Evolutionary conservation across 2,329 filamentous ascomycete species (phyloP).

Genomic region (Drechslerella stenobrocha): DNA sequence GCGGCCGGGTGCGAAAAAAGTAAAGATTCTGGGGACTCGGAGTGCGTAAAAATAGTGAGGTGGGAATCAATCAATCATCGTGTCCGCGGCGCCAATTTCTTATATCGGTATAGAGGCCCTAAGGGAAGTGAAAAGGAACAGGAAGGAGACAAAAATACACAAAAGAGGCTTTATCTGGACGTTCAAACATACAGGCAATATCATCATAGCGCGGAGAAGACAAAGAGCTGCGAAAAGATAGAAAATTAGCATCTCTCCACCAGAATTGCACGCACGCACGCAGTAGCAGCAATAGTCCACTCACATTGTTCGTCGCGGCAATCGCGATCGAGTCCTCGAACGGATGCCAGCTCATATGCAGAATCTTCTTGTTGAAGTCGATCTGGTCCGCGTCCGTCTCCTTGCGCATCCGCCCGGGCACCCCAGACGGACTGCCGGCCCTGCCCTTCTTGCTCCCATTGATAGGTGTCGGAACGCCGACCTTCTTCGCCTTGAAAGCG

Average conservation of each 20-base stretch:
- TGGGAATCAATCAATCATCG: not conserved
- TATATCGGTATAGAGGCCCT: not conserved
- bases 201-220: constrained; percentile 72
- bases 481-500: constrained; percentile 99
- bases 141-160: constrained; percentile 9
- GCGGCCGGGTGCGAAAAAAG: not conserved
- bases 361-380: constrained; percentile 99
- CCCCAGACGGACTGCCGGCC: constrained; percentile 82
- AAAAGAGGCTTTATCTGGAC: not conserved
- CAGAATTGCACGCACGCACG: not conserved
- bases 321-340: constrained; percentile 99
- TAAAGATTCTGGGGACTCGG: too few relatives aligned
- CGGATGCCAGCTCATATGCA: constrained; percentile 99
- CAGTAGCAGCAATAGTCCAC: constrained; percentile 55
- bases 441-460: constrained; percentile 91
- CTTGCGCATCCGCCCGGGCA: constrained; percentile 94
- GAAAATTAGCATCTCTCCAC: constrained; percentile 4
- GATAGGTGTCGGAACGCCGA: constrained; percentile 95
- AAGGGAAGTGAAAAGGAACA: constrained; percentile 23
- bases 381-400: constrained; percentile 99
- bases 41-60: constrained; percentile 5
- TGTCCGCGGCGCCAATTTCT: not conserved
- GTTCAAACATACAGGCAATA: constrained; percentile 6
- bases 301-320: constrained; percentile 98
- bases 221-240: constrained; percentile 65